Percentiles rank a stretch among this genome's conserved stretches.
Evolutionary conservation across 2,329 filamentous ascomycete genomes (phyloP).

Genomic region (Ceratocystiopsis brevicomis): DNA sequence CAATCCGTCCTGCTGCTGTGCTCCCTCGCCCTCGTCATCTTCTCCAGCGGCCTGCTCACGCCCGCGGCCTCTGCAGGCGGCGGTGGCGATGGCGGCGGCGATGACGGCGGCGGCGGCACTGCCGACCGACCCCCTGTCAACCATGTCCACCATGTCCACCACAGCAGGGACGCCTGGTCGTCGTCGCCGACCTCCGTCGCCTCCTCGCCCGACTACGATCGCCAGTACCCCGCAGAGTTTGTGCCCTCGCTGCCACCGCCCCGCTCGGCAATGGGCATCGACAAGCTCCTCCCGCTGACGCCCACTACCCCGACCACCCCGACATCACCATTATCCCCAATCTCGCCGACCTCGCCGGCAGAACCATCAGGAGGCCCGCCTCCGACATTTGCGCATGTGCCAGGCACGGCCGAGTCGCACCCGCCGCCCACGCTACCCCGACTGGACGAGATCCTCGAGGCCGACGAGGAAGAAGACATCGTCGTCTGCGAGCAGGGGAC

Average conservation of each 20-base stretch:
- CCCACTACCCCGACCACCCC: slow-evolving; percentile 10
- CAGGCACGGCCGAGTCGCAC: neutral
- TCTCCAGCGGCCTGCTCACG: slow-evolving; percentile 35
- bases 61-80: too few species aligned
- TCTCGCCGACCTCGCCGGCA: neutral
- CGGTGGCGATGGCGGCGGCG: neutral
- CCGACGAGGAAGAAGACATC: too few species aligned
- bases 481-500: too few species aligned
- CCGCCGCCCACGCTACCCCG: too few species aligned
- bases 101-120: too few species aligned
- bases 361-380: slow-evolving; percentile 12
- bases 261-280: slow-evolving; percentile 6
- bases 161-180: neutral
- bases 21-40: slow-evolving; percentile 74
- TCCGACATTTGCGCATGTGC: neutral
- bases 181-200: slow-evolving; percentile 1
- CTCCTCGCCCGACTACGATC: slow-evolving; percentile 5
- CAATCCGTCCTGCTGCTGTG: slow-evolving; percentile 75
- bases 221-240: neutral
- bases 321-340: neutral
- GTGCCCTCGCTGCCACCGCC: slow-evolving; percentile 1
- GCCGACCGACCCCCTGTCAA: too few species aligned
- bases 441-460: too few species aligned
- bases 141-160: too few species aligned
- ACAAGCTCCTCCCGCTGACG: slow-evolving; percentile 18